Evolutionary conservation across 2,329 filamentous ascomycete species (phyloP).

Genomic region (Monosporascus sp.): DNA sequence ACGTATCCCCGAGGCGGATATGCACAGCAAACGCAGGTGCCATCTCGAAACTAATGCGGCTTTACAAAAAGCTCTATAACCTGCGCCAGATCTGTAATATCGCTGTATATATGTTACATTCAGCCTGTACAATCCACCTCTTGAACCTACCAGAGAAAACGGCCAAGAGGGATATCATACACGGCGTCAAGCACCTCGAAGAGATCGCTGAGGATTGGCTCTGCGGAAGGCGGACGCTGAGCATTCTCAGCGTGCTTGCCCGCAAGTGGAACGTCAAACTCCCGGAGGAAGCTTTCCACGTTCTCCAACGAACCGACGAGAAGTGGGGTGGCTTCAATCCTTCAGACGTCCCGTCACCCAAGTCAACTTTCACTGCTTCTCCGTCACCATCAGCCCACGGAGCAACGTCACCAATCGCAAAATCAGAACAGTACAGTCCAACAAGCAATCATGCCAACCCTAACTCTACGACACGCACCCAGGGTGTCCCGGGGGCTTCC

Average conservation of each 20-base stretch:
- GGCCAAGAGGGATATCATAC: conserved; percentile 80
- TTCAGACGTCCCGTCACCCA: conserved; percentile 54
- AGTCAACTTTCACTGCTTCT: conserved; percentile 20
- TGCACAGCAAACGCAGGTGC: conserved; percentile 85
- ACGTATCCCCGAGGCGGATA: conserved; percentile 84
- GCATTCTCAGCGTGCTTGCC: conserved; percentile 77
- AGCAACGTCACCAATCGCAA: conserved; percentile 14
- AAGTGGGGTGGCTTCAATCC: conserved; percentile 71
- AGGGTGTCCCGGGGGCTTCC: conserved; percentile 18
- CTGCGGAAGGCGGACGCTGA: conserved; percentile 77
- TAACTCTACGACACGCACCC: conserved; percentile 19
- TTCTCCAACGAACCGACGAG: conserved; percentile 72
- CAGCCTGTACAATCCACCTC: conserved; percentile 89
- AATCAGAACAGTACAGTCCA: conserved; percentile 30
- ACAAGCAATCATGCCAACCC: conserved; percentile 28
- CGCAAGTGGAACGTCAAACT: conserved; percentile 87
- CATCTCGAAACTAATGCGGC: conserved; percentile 88
- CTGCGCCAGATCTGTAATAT: conserved; percentile 94
- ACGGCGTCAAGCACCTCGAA: conserved; percentile 86
- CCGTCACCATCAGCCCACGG: conserved; percentile 17
- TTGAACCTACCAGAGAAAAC: conserved; percentile 92
- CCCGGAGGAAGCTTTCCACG: conserved; percentile 72
- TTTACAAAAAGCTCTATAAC: conserved; percentile 91
- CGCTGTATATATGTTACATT: conserved; percentile 91
- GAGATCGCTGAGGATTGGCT: conserved; percentile 96